Conservation (phyloP, 2,329 filamentous ascomycete species). For the Exophiala spinifera region DNA sequence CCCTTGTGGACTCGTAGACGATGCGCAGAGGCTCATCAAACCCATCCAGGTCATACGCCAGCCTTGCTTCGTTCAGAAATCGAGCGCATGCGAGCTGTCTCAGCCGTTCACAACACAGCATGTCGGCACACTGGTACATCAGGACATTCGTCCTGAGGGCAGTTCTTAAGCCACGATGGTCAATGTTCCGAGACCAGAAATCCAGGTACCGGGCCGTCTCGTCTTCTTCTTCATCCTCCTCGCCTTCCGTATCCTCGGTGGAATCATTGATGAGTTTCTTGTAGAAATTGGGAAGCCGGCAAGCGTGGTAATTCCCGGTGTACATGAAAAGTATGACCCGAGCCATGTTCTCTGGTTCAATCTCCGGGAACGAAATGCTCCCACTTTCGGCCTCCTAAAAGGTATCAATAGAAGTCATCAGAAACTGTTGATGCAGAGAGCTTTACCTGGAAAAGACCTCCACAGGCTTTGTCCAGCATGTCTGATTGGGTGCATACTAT, state of each 20-base stretch:
- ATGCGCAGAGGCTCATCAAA: constrained; percentile 3
- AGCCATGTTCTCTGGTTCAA: constrained; percentile 6
- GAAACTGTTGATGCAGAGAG: background rate
- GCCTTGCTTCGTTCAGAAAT: constrained; percentile 1
- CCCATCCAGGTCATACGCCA: background rate
- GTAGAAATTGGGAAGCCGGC: constrained; percentile 1
- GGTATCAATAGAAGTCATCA: background rate
- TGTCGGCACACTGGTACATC: constrained; percentile 9
- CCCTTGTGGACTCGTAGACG: constrained; percentile 6
- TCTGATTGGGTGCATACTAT: constrained; percentile 29
- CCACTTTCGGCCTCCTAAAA: constrained; percentile 2
- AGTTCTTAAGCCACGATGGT: background rate
- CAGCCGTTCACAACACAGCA: constrained; percentile 8
- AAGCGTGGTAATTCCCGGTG: constrained; percentile 6
- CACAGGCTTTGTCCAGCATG: constrained; percentile 24
- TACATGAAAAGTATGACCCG: constrained; percentile 13
- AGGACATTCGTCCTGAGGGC: constrained; percentile 5
- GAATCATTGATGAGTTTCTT: background rate
- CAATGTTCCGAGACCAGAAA: background rate
- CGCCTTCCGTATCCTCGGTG: background rate
- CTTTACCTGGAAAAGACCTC: constrained; percentile 30
- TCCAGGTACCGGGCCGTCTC: background rate
- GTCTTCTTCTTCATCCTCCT: background rate
- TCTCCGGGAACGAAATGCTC: constrained; percentile 8
- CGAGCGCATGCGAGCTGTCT: background rate